Base-by-base conservation (phyloP, 768 basidiomycete genomes). In the Leccinum longicurvipes region DNA sequence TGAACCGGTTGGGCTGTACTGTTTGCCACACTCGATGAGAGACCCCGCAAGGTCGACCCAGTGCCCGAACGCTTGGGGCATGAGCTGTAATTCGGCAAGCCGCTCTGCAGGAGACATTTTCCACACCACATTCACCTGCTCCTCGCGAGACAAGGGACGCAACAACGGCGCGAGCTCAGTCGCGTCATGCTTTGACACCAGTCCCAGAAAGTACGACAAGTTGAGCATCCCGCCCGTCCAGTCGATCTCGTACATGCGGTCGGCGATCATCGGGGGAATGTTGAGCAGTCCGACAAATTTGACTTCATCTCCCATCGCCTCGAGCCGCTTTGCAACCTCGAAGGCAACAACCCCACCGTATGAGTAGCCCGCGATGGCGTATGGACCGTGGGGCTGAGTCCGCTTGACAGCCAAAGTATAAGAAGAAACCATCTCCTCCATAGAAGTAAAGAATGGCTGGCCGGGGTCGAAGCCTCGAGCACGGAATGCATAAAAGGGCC, bases 1-100 rank as follows among this genome's bases (percentile, higher is more conserved):
- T 53, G 67, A 66, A 4, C 59, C 11, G 12, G 9, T 2, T 3
- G 64, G 64, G 23, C 8, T 25, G 17, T 24, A 46, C 25, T 46
- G 23, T 15, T 25, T 46, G 2, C 45, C 47, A 47, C 47, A 47
- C 4, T 27, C 47, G n/a, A 47, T 47, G 25, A 47, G 47, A n/a
- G 47, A 47, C 5, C 17, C 27, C 9, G 47, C 47, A 19, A 47
- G 8, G 27, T 25, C 47, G 11, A 47, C 28, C 47, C 47, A 47
- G 47, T 47, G 47, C 8, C 11, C 0, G 28, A 47, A 17, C 17
- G 15, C 19, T 9, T 47, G n/a, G 10, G 17, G 47, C 28, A n/a
- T 21, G 9, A 47, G 27, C 15, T 14, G 25, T 14, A 47, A 7
- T n/a, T 47, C 47, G 17, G 27, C 47, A 19, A 47, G 27, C 5